phyloP scores from a whole-genome alignment of 345 rosid species.

The Ricinus communis region DNA sequence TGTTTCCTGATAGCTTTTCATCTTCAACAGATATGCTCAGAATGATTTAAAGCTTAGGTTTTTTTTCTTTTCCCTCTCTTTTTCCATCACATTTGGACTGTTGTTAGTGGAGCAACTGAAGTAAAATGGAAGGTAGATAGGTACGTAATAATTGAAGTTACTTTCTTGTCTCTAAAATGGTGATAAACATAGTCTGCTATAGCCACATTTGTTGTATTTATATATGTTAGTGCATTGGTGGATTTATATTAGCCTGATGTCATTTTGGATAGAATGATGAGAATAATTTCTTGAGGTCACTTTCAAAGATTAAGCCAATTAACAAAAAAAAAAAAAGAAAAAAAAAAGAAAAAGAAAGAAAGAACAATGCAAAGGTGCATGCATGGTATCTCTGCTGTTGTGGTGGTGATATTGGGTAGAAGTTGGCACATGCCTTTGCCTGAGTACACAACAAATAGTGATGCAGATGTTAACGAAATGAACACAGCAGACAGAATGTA shows the following conservation, averaged over 20 bases:
- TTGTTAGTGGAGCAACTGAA: neutral
- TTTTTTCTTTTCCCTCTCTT: too few species aligned
- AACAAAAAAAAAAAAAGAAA: too few species aligned
- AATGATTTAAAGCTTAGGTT: too few species aligned
- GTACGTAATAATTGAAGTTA: neutral
- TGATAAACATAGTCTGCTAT: neutral
- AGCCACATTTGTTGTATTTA: neutral
- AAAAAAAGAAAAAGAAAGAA: too few species aligned
- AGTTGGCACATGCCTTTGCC: conserved; percentile 9
- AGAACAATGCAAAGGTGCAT: conserved; percentile 1
- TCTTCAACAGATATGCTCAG: too few species aligned
- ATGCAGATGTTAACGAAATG: neutral
- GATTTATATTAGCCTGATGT: neutral
- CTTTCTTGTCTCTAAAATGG: neutral
- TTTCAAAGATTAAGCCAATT: neutral
- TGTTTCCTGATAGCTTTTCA: neutral
- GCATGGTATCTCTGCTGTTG: neutral
- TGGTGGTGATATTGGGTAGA: neutral
- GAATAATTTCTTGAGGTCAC: neutral
- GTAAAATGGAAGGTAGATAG: neutral
- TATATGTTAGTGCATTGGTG: neutral
- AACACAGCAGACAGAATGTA: too few species aligned
- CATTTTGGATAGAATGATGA: neutral
- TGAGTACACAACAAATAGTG: neutral
- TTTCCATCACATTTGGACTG: too few species aligned